These are phyloP conservation scores for Tolypocladium album DNA, from an alignment of 2,329 filamentous ascomycete genomes.

Conservation along the genomic window DNA sequence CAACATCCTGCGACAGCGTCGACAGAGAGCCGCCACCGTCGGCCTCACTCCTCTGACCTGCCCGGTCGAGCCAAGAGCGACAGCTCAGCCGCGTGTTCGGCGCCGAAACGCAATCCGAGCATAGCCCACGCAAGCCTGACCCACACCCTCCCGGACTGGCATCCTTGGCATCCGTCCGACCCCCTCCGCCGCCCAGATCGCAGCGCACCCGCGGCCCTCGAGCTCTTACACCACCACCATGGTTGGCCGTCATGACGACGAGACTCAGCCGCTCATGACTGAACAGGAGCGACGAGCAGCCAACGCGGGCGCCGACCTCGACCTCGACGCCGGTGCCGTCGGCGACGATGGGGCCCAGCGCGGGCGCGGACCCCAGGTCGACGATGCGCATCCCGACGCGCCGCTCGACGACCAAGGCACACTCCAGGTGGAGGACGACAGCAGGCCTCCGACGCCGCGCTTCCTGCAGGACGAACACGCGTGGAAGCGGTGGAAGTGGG, in stretches of 20 bases:
- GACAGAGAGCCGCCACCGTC: neutral
- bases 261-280: slow-evolving; percentile 28
- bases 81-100: neutral
- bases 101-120: neutral
- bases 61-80: neutral
- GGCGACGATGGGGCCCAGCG: slow-evolving; percentile 1
- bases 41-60: neutral
- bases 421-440: slow-evolving; percentile 35
- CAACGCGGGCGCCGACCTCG: slow-evolving; percentile 11
- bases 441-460: slow-evolving; percentile 39
- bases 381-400: slow-evolving; percentile 28
- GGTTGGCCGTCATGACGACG: slow-evolving; percentile 19
- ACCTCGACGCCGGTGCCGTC: neutral
- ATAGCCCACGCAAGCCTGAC: neutral
- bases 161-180: neutral
- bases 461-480: slow-evolving; percentile 45
- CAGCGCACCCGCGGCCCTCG: neutral
- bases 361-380: slow-evolving; percentile 3
- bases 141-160: neutral
- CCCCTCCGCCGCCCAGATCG: neutral
- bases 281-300: slow-evolving; percentile 20
- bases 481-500: slow-evolving; percentile 43
- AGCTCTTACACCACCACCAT: slow-evolving; percentile 12
- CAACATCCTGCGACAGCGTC: neutral
- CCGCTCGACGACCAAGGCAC: slow-evolving; percentile 23